Evolutionary conservation across 768 basidiomycete species (phyloP).

Genomic region (Leccinellum rugosiceps): DNA sequence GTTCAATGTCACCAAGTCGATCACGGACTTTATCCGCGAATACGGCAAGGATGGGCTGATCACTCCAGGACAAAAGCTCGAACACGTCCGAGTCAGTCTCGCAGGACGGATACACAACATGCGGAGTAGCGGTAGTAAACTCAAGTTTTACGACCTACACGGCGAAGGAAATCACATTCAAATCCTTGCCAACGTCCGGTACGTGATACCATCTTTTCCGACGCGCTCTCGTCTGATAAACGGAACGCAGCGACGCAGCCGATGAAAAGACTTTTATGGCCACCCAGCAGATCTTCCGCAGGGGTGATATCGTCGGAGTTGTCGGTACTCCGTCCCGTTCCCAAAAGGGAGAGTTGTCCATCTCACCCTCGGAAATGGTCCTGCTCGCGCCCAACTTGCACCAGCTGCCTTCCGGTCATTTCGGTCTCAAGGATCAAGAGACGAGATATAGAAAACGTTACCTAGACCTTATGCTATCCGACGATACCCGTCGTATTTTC

Average conservation of each 20-base stretch:
- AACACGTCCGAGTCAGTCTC: slow-evolving; percentile 55
- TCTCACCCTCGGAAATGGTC: slow-evolving; percentile 73
- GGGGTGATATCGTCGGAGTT: slow-evolving; percentile 96
- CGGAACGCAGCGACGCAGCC: slow-evolving; percentile 49
- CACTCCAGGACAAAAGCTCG: slow-evolving; percentile 60
- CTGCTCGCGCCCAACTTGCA: slow-evolving; percentile 96
- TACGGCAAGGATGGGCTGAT: slow-evolving; percentile 77
- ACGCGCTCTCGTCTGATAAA: slow-evolving; percentile 19
- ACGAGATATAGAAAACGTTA: slow-evolving; percentile 98
- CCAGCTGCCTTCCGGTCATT: slow-evolving; percentile 89
- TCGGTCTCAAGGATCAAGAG: slow-evolving; percentile 96
- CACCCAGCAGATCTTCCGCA: slow-evolving; percentile 82
- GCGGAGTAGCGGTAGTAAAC: slow-evolving; percentile 75
- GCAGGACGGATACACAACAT: slow-evolving; percentile 94
- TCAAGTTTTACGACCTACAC: slow-evolving; percentile 92
- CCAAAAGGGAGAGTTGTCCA: slow-evolving; percentile 93
- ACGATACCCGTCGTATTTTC: slow-evolving; percentile 86
- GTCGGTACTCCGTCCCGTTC: slow-evolving; percentile 86
- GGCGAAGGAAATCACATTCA: slow-evolving; percentile 92
- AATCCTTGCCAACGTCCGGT: slow-evolving; percentile 88
- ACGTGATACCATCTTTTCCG: slow-evolving; percentile 33
- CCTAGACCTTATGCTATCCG: slow-evolving; percentile 95
- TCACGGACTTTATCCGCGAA: slow-evolving; percentile 66
- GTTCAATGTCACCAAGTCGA: slow-evolving; percentile 82
- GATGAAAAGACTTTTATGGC: slow-evolving; percentile 63